phyloP scores from a whole-genome alignment of 371 early-diverging fungal genomes.

The Blakeslea trispora region DNA sequence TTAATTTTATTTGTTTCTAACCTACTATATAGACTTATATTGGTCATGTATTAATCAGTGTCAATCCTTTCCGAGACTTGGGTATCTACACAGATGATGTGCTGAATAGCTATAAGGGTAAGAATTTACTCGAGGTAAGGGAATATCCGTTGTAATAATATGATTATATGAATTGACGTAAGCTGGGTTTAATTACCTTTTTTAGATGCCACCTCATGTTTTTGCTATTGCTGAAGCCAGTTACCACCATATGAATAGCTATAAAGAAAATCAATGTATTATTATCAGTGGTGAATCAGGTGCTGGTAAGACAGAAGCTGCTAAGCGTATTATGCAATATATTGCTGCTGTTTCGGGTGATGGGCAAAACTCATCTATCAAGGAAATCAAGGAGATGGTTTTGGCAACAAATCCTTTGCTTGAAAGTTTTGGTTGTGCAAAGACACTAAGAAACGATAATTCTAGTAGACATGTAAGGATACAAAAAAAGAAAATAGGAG shows the following conservation, averaged over 20 bases:
- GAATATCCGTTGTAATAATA: not conserved
- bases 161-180: slow-evolving; percentile 2
- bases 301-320: slow-evolving; percentile 94
- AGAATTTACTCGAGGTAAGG: slow-evolving; percentile 80
- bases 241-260: slow-evolving; percentile 92
- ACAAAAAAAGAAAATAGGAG: not conserved
- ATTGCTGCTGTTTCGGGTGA: slow-evolving; percentile 92
- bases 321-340: slow-evolving; percentile 94
- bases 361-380: slow-evolving; percentile 74
- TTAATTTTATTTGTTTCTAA: too few relatives aligned
- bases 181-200: not conserved
- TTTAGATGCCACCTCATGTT: slow-evolving; percentile 83
- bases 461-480: slow-evolving; percentile 92
- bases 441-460: slow-evolving; percentile 98
- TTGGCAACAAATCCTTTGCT: slow-evolving; percentile 96
- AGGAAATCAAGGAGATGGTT: slow-evolving; percentile 95
- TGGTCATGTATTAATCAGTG: slow-evolving; percentile 87
- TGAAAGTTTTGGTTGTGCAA: slow-evolving; percentile 99
- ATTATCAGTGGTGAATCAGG: slow-evolving; percentile 94
- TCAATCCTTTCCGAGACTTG: slow-evolving; percentile 85
- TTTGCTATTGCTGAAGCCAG: slow-evolving; percentile 87
- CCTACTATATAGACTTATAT: slow-evolving; percentile 72
- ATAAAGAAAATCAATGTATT: slow-evolving; percentile 98
- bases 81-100: slow-evolving; percentile 82
- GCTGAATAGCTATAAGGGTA: slow-evolving; percentile 74